Evolutionary conservation across 2,329 filamentous ascomycete species (phyloP).

Genomic region (Alternaria incomplexa): DNA sequence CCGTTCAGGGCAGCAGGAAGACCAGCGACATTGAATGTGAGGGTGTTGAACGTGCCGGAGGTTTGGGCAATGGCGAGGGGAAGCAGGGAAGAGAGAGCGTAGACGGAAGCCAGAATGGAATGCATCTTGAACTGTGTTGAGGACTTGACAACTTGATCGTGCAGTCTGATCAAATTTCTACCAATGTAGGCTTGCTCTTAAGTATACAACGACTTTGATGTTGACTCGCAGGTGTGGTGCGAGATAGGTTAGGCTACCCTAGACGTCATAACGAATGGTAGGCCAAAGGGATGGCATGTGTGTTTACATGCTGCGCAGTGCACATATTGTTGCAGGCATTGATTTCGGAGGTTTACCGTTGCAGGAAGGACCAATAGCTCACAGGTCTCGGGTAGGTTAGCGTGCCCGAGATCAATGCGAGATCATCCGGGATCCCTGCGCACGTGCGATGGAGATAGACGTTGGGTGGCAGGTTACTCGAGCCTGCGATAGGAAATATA

Average conservation of each 20-base stretch:
- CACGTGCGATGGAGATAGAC: conserved; percentile 16
- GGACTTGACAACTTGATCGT: not conserved
- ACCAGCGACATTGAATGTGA: conserved; percentile 67
- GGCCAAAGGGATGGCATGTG: conserved; percentile 13
- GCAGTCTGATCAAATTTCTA: not conserved
- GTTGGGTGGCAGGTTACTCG: conserved; percentile 4
- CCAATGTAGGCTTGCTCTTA: conserved; percentile 2
- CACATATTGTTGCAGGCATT: conserved; percentile 18
- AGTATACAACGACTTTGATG: conserved; percentile 5
- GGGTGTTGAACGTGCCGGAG: conserved; percentile 57
- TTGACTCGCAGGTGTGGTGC: not conserved
- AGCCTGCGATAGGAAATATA: not conserved
- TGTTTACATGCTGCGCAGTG: conserved; percentile 6
- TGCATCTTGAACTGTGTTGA: conserved; percentile 16
- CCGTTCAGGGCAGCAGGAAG: conserved; percentile 62
- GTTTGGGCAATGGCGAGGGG: conserved; percentile 25
- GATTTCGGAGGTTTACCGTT: conserved; percentile 11
- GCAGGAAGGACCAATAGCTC: conserved; percentile 17
- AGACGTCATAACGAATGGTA: conserved; percentile 15
- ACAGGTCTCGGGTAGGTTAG: conserved; percentile 13
- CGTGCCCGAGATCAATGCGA: conserved; percentile 12
- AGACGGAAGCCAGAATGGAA: conserved; percentile 3
- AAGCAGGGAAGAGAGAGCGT: conserved; percentile 13
- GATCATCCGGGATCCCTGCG: conserved; percentile 12
- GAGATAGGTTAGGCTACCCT: not conserved